Evolutionary conservation across 768 basidiomycete genomes (phyloP).

Genomic region (Rubroboletus pulcherrimus): DNA sequence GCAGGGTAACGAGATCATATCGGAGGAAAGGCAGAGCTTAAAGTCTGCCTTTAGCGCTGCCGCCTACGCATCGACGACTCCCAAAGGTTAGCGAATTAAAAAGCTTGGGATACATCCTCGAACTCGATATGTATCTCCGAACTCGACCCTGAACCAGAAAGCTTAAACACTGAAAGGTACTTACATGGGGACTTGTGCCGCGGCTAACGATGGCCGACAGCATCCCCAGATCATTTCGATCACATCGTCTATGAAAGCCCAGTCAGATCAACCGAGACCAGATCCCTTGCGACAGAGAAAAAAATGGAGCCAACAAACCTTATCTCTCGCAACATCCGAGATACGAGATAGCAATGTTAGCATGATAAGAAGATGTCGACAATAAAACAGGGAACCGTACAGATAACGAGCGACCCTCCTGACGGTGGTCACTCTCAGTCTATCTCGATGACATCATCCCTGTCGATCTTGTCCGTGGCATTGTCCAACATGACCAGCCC

Average conservation of each 20-base stretch:
- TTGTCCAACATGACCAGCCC: slow-evolving; percentile 67
- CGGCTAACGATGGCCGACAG: background rate
- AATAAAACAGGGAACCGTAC: background rate
- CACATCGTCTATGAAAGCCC: background rate
- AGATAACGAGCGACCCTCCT: background rate
- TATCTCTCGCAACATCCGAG: background rate
- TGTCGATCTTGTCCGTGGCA: slow-evolving; percentile 47
- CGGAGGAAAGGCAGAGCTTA: background rate
- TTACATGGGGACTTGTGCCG: background rate
- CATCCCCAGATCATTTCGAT: background rate
- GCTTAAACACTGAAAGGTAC: no score
- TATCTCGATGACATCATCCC: slow-evolving; percentile 58
- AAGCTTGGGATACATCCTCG: no score
- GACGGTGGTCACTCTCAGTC: slow-evolving; percentile 34
- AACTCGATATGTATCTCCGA: no score
- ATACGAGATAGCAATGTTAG: slow-evolving; percentile 1
- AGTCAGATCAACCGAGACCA: background rate
- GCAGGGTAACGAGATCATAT: background rate
- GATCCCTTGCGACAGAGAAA: background rate
- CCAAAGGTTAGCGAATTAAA: no score
- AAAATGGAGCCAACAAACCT: background rate
- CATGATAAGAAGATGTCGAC: background rate
- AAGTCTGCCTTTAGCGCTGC: background rate
- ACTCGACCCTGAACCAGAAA: no score
- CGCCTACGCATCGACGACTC: no score